Evolutionary conservation across 305 asterid genomes (phyloP).

Genomic region (Fraxinus latifolia): DNA sequence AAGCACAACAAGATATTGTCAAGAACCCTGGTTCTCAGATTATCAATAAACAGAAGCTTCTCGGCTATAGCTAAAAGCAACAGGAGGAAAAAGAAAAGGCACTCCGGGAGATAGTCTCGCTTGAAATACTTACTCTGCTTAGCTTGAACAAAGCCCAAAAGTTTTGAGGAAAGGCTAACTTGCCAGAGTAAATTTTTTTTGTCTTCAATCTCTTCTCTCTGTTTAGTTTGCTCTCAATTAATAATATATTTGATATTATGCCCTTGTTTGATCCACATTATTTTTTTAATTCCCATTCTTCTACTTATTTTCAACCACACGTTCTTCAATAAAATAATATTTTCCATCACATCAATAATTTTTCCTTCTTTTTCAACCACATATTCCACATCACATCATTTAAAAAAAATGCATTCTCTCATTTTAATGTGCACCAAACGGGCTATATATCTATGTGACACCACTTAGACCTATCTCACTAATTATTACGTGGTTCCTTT

Average conservation of each 20-base stretch:
- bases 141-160: not conserved
- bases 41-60: constrained; percentile 17
- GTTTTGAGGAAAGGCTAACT: not conserved
- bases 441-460: not conserved
- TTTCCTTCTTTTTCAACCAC: no score
- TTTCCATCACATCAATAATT: no score
- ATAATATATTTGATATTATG: not conserved
- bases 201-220: not conserved
- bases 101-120: not conserved
- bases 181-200: not conserved
- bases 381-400: no score
- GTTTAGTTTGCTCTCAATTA: not conserved
- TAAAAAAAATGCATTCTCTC: no score
- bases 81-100: not conserved
- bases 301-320: no score
- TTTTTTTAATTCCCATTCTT: no score
- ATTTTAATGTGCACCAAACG: no score
- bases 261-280: no score
- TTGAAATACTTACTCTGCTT: not conserved
- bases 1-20: constrained; percentile 16
- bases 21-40: constrained; percentile 14
- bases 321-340: no score
- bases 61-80: not conserved
- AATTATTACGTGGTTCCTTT: not conserved
- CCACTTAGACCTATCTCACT: not conserved